phyloP scores from a whole-genome alignment of 306 rosid genomes.

The Vigna angularis region DNA sequence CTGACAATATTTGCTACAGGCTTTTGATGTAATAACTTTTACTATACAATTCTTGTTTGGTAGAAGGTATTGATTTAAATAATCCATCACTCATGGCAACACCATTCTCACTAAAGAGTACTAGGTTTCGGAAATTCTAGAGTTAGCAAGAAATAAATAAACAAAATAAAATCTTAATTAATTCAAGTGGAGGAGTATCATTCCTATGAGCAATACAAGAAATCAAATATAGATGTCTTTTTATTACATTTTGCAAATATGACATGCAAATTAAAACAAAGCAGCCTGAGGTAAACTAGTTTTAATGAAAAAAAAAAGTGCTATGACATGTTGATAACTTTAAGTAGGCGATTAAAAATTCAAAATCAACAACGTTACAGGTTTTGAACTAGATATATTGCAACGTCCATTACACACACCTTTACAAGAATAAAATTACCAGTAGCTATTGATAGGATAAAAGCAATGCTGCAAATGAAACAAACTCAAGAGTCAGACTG shows the following conservation, averaged over 20 bases:
- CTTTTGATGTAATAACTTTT: not conserved
- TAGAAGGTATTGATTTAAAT: not conserved
- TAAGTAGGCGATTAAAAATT: not conserved
- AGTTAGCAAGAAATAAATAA: not conserved
- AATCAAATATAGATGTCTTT: constrained; percentile 1
- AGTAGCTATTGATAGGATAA: constrained; percentile 74
- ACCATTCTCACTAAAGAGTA: constrained; percentile 20
- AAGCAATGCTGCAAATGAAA: constrained; percentile 63
- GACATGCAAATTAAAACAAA: constrained; percentile 2
- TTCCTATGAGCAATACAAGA: constrained; percentile 1
- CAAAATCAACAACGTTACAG: constrained; percentile 20
- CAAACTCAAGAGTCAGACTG: constrained; percentile 31
- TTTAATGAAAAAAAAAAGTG: not conserved
- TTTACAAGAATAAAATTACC: constrained; percentile 76
- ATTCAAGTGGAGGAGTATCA: not conserved
- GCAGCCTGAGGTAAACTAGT: constrained; percentile 1
- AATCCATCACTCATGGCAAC: not conserved
- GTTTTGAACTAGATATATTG: constrained; percentile 13
- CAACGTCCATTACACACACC: constrained; percentile 57
- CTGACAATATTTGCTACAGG: constrained; percentile 4
- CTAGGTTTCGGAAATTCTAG: not conserved
- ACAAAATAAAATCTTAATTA: not conserved
- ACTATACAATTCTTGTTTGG: not conserved
- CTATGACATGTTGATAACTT: not conserved
- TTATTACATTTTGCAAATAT: constrained; percentile 3